Evolutionary conservation across 2,329 filamentous ascomycete species (phyloP).

Genomic region (Paraphaeosphaeria sporulosa): DNA sequence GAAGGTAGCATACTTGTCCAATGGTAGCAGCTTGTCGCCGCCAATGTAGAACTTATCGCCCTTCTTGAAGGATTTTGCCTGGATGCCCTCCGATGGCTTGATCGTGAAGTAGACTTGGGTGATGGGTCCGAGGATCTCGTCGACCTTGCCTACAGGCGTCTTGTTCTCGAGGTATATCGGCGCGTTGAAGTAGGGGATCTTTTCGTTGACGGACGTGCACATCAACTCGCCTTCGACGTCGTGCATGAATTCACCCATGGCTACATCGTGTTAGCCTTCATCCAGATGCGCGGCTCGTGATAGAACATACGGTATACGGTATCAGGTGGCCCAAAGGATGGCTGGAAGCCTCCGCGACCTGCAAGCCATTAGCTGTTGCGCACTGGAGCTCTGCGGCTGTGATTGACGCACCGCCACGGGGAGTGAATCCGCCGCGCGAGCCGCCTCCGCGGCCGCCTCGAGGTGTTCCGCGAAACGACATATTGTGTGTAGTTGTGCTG

Average conservation of each 20-base stretch:
- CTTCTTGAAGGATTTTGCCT: slow-evolving; percentile 90
- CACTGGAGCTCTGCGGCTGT: slow-evolving; percentile 26
- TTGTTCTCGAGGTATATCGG: slow-evolving; percentile 99
- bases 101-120: slow-evolving; percentile 99
- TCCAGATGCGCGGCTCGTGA: background rate
- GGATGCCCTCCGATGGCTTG: slow-evolving; percentile 95
- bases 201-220: slow-evolving; percentile 92
- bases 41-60: slow-evolving; percentile 98
- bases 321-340: slow-evolving; percentile 55
- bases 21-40: slow-evolving; percentile 89
- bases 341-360: slow-evolving; percentile 50
- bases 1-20: slow-evolving; percentile 72
- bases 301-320: slow-evolving; percentile 50
- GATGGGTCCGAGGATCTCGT: slow-evolving; percentile 96
- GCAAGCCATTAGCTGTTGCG: slow-evolving; percentile 38
- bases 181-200: slow-evolving; percentile 98
- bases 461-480: slow-evolving; percentile 67
- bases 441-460: slow-evolving; percentile 54
- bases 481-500: slow-evolving; percentile 48
- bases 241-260: slow-evolving; percentile 95
- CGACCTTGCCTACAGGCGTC: slow-evolving; percentile 93
- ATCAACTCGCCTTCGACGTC: slow-evolving; percentile 97
- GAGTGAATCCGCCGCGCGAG: slow-evolving; percentile 60
- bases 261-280: slow-evolving; percentile 55
- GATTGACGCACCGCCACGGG: slow-evolving; percentile 56